A percentile compares a stretch with the other conserved stretches of the same genome.
phyloP scores from a whole-genome alignment of 2,329 filamentous ascomycete genomes.

The Cladosporium velox region DNA sequence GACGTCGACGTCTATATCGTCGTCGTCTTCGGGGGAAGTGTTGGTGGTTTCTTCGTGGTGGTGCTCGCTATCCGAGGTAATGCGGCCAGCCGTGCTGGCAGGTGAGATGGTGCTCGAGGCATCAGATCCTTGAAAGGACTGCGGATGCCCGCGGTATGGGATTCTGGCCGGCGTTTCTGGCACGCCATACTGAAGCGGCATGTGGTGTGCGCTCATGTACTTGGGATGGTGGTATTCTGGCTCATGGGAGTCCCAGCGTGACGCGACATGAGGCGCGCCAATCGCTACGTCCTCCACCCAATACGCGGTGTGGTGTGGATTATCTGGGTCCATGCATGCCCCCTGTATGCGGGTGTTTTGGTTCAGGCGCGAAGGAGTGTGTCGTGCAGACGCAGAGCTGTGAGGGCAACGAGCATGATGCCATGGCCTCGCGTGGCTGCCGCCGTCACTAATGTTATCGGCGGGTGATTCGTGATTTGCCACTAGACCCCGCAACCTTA shows the following conservation, averaged over 20 bases:
- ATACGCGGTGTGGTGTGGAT: neutral
- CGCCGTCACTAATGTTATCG: neutral
- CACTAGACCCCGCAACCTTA: neutral
- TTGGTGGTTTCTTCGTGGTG: neutral
- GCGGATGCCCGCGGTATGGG: neutral
- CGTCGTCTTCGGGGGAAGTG: neutral
- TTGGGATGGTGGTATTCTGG: neutral
- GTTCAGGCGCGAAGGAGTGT: no score
- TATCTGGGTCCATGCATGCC: conserved; percentile 12
- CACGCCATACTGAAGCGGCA: conserved; percentile 7
- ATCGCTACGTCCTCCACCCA: neutral
- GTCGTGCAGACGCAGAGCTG: neutral
- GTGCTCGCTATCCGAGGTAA: neutral
- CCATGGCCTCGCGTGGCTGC: neutral
- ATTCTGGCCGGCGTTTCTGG: neutral
- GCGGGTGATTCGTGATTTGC: neutral
- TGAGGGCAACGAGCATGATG: neutral
- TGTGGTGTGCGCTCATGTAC: neutral
- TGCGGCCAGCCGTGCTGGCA: neutral
- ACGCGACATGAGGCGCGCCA: conserved; percentile 1
- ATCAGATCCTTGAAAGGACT: neutral
- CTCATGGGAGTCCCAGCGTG: conserved; percentile 11
- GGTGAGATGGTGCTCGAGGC: neutral
- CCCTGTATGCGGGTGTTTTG: neutral
- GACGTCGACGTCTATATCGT: neutral